Conservation (phyloP, 2,329 filamentous ascomycete species). For the Colletotrichum sp. region DNA sequence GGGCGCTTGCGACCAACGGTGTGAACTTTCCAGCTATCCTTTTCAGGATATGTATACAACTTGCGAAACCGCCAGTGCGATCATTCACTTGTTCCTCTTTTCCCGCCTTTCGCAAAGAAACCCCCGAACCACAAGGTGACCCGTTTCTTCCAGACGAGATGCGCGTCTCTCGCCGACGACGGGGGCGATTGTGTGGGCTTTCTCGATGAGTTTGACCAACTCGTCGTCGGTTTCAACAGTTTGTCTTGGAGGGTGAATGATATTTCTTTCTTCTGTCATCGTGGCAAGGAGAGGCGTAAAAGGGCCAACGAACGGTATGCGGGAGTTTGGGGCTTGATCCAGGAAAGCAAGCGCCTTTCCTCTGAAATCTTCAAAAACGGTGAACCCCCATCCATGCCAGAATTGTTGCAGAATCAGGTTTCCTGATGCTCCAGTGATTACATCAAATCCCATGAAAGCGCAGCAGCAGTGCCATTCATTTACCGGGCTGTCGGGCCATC, state of each 20-base stretch:
- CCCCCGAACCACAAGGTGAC: too few species aligned
- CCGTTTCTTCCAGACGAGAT: too few species aligned
- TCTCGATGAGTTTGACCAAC: rapidly evolving
- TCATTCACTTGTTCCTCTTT: too few species aligned
- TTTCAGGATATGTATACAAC: not conserved
- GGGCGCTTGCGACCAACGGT: too few species aligned
- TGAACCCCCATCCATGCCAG: rapidly evolving
- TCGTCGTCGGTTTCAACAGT: not conserved
- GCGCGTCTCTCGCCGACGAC: not conserved
- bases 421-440: rapidly evolving
- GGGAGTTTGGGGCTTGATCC: not conserved
- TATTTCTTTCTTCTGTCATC: rapidly evolving
- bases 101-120: too few species aligned
- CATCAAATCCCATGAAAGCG: not conserved
- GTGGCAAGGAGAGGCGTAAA: rapidly evolving
- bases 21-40: not conserved
- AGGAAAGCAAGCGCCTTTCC: not conserved
- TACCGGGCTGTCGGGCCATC: not conserved
- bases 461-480: not conserved
- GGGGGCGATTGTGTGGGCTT: not conserved
- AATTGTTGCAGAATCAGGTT: not conserved
- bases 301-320: rapidly evolving
- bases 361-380: rapidly evolving
- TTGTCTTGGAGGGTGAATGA: not conserved
- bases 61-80: not conserved